A percentile compares a stretch with the other conserved stretches of the same genome.
These are phyloP conservation scores for Pisolithus thermaeus DNA, from an alignment of 1,284 basidiomycete species.

Conservation along the genomic window DNA sequence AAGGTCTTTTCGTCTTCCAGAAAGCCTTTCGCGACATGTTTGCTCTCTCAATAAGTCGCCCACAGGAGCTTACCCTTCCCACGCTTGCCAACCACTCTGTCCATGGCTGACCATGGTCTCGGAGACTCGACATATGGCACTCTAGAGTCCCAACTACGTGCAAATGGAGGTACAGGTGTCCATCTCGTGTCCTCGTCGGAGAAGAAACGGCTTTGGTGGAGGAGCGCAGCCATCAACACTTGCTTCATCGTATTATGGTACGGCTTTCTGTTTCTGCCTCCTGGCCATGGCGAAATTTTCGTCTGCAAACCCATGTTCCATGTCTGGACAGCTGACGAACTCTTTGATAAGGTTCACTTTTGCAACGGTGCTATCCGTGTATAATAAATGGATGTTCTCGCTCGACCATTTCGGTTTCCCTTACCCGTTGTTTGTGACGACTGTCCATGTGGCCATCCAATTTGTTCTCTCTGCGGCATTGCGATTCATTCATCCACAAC, in stretches of 20 bases:
- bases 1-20: too few species aligned
- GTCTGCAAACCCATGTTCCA: not conserved
- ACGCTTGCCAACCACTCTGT: not conserved
- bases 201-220: slow-evolving; percentile 81
- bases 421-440: slow-evolving; percentile 92
- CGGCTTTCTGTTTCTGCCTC: slow-evolving; percentile 23
- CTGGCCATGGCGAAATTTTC: not conserved
- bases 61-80: not conserved
- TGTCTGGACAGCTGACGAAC: slow-evolving; percentile 2
- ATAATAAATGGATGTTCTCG: slow-evolving; percentile 98
- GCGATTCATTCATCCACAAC: slow-evolving; percentile 56
- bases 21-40: not conserved
- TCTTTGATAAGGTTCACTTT: slow-evolving; percentile 57
- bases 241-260: slow-evolving; percentile 82
- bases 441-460: slow-evolving; percentile 88
- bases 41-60: slow-evolving; percentile 8
- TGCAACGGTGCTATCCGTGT: slow-evolving; percentile 68
- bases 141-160: slow-evolving; percentile 3
- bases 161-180: slow-evolving; percentile 13
- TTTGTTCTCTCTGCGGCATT: slow-evolving; percentile 72
- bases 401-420: slow-evolving; percentile 82
- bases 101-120: slow-evolving; percentile 14
- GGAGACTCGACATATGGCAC: slow-evolving; percentile 9
- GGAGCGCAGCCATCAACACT: slow-evolving; percentile 69
- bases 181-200: slow-evolving; percentile 58